phyloP scores from a whole-genome alignment of 2,329 filamentous ascomycete species.

The Verticillium nubilum region DNA sequence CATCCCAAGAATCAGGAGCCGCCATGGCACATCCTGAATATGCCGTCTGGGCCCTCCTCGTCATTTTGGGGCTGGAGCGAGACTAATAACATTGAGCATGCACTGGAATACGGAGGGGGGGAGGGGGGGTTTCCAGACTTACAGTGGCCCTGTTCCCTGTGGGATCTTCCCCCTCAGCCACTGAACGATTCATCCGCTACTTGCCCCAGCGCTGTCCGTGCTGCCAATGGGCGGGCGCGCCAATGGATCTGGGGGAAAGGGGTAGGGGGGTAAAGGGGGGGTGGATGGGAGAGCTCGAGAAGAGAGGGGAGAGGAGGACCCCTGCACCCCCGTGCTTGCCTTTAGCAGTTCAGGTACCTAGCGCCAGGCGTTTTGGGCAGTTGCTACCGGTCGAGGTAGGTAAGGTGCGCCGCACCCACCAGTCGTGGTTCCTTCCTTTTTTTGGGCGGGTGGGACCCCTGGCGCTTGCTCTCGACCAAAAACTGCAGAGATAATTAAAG shows the following conservation, averaged over 20 bases:
- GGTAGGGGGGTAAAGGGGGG: constrained; percentile 1
- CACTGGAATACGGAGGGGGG: not conserved
- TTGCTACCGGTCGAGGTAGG: not conserved
- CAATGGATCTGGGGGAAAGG: constrained; percentile 10
- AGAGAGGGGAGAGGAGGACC: not conserved
- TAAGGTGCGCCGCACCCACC: not conserved
- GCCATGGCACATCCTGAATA: not conserved
- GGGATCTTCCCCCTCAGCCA: not conserved
- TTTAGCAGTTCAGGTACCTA: not conserved
- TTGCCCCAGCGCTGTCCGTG: constrained; percentile 12
- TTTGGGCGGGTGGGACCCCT: constrained; percentile 11
- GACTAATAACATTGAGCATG: not conserved
- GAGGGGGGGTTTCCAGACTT: not conserved
- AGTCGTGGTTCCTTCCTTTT: constrained; percentile 7
- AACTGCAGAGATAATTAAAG: constrained; percentile 12
- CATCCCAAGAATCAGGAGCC: not conserved
- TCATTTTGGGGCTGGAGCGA: not conserved
- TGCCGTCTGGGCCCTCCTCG: not conserved
- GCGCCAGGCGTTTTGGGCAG: not conserved
- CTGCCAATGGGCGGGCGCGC: constrained; percentile 8
- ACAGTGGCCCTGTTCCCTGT: not conserved
- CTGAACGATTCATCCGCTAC: constrained; percentile 1
- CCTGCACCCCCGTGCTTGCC: not conserved
- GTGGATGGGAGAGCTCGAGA: not conserved
- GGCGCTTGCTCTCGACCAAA: constrained; percentile 12